A percentile compares a stretch with the other conserved stretches of the same genome.
Conservation (phyloP, 2,329 filamentous ascomycete species). For the Allantophomopsis cytisporea region DNA sequence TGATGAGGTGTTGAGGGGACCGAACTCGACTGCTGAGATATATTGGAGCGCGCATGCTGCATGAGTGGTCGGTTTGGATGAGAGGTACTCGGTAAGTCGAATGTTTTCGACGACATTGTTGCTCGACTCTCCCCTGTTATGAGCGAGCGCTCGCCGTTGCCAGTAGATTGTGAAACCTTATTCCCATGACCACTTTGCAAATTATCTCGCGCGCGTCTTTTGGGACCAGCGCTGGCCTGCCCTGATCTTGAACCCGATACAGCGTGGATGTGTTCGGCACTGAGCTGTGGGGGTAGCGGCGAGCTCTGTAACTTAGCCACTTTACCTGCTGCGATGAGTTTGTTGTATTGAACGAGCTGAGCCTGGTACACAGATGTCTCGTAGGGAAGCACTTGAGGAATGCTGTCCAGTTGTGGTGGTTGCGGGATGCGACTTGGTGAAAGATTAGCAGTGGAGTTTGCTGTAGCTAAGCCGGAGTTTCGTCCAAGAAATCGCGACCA, state of each 20-base stretch:
- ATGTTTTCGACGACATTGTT: conserved; percentile 18
- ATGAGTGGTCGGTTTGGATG: conserved; percentile 15
- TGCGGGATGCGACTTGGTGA: conserved; percentile 13
- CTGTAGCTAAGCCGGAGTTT: conserved; percentile 11
- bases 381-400: conserved; percentile 43
- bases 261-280: conserved; percentile 40
- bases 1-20: conserved; percentile 91
- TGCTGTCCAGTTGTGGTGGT: conserved; percentile 34
- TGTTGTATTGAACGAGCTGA: conserved; percentile 52
- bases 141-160: conserved; percentile 47
- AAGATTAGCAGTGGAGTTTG: conserved; percentile 9
- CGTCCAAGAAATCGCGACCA: conserved; percentile 20
- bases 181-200: conserved; percentile 39
- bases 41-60: conserved; percentile 31
- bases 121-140: conserved; percentile 38
- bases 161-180: conserved; percentile 39
- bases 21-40: conserved; percentile 65
- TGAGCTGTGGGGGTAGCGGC: conserved; percentile 39
- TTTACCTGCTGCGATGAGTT: conserved; percentile 39
- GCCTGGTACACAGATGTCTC: conserved; percentile 45
- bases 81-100: conserved; percentile 13
- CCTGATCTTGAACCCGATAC: conserved; percentile 36
- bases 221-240: conserved; percentile 26
- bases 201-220: conserved; percentile 30
- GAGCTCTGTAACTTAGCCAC: conserved; percentile 38